Base-by-base conservation (phyloP, 345 rosid genomes). In the Microthlaspi erraticum region DNA sequence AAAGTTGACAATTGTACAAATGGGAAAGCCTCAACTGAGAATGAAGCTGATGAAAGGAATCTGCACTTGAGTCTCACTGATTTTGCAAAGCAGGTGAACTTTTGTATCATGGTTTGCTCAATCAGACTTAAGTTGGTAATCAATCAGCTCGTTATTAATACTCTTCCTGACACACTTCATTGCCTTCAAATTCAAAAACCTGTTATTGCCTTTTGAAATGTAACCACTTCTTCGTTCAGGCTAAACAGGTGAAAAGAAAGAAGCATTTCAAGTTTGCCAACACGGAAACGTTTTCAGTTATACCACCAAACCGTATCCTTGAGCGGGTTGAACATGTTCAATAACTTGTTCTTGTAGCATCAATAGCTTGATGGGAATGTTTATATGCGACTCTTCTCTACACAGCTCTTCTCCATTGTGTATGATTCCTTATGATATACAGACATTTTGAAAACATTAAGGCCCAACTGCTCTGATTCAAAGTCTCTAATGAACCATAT, bases 301-400 rank as follows among this genome's bases (percentile, higher is more conserved):
- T 90, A 64, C 93, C 95, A 7, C 37, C 49, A 48, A 77, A 74
- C 1, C 88, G 97, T 92, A 92, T 88, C 96, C 93, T 84, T 80
- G 18, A 32, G 60, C 10, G 0, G 33, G 45, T 65, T 32, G 26
- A 54, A 51, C 50, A 16, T 33, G 26, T 50, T 39, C 44, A 55
- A 2, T 55, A 57, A 13, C 18, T 53, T 37, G 57, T 16, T 10
- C 18, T 53, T 37, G 57, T 16, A 44, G 57, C 39, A 2, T 18
- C 19, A 11, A 32, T 61, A 60, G 34, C 45, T 52, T 73, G 50
- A 45, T 51, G 11, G 13, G 41, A 38, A 8, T 49, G n/a, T 55
- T 65, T 7, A 20, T 9, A 18, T 55, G 10, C 20, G 12, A 9
- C 48, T n/a, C 53, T 74, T 71, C 23, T 65, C 37, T 14, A n/a